phyloP scores from a whole-genome alignment of 176 grass and related monocot genomes.

The Carex kokanica region DNA sequence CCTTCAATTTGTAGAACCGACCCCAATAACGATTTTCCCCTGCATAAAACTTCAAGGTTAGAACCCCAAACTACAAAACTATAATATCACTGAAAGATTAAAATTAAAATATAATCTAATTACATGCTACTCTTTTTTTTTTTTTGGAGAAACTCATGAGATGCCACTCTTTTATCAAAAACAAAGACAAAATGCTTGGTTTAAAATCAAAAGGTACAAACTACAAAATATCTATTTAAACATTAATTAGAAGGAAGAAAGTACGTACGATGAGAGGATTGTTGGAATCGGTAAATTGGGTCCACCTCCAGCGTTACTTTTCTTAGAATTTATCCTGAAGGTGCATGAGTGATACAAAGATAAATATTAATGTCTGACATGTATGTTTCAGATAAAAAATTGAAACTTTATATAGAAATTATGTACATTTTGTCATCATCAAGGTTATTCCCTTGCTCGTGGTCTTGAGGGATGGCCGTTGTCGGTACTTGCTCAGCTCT shows the following conservation, averaged over 20 bases:
- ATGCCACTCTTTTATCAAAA: not conserved
- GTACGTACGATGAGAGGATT: not conserved
- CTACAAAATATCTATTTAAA: too few species aligned
- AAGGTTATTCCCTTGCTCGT: not conserved
- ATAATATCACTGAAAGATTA: not conserved
- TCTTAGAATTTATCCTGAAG: not conserved
- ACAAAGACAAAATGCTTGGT: not conserved
- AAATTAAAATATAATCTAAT: not conserved
- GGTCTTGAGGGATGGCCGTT: not conserved
- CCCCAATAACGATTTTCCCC: slow-evolving; percentile 18
- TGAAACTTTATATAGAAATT: not conserved
- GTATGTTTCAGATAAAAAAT: not conserved
- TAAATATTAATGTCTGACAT: not conserved
- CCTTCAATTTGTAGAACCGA: slow-evolving; percentile 22
- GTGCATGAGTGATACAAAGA: not conserved
- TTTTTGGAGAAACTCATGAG: too few species aligned
- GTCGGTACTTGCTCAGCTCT: not conserved
- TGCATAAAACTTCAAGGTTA: slow-evolving; percentile 18
- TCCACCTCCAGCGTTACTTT: not conserved
- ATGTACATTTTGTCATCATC: not conserved
- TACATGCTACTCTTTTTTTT: not conserved
- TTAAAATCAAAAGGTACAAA: too few species aligned
- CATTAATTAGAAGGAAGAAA: too few species aligned
- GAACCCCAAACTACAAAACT: not conserved
- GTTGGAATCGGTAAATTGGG: not conserved